These are phyloP conservation scores for Syzygium jambos DNA, from an alignment of 345 rosid species.

Conservation along the genomic window DNA sequence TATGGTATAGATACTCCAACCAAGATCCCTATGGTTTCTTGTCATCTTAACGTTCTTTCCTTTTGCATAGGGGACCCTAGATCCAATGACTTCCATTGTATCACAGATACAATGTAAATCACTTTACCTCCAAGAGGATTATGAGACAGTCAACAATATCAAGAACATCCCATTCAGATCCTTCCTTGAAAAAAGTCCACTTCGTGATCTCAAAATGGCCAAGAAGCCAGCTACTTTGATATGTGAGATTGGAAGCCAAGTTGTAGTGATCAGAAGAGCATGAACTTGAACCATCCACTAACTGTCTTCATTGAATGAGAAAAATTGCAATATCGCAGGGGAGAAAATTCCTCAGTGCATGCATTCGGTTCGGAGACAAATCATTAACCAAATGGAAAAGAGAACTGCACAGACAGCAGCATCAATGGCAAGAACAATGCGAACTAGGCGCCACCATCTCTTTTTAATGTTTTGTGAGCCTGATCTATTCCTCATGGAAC, in stretches of 20 bases:
- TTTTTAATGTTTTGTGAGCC: constrained; percentile 40
- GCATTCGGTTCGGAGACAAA: constrained; percentile 51
- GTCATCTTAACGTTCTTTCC: background rate
- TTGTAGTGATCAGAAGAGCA: background rate
- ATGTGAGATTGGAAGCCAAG: background rate
- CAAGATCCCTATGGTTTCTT: background rate
- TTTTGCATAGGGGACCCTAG: background rate
- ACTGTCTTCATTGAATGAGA: background rate
- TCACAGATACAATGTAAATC: background rate
- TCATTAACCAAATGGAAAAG: constrained; percentile 56
- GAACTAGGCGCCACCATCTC: constrained; percentile 73
- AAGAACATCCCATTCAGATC: background rate
- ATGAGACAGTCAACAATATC: background rate
- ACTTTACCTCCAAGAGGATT: background rate
- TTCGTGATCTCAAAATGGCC: background rate
- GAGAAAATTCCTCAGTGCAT: constrained; percentile 7
- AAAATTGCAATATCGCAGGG: background rate
- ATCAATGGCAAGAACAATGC: constrained; percentile 67
- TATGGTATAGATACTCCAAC: background rate
- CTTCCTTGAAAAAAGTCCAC: background rate
- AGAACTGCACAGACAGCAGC: constrained; percentile 60
- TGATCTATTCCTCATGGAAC: constrained; percentile 54
- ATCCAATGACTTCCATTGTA: background rate
- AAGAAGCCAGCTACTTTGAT: background rate
- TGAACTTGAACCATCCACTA: no score